phyloP scores from a whole-genome alignment of 805 yeast species.

The Naumovozyma dairenensis region DNA sequence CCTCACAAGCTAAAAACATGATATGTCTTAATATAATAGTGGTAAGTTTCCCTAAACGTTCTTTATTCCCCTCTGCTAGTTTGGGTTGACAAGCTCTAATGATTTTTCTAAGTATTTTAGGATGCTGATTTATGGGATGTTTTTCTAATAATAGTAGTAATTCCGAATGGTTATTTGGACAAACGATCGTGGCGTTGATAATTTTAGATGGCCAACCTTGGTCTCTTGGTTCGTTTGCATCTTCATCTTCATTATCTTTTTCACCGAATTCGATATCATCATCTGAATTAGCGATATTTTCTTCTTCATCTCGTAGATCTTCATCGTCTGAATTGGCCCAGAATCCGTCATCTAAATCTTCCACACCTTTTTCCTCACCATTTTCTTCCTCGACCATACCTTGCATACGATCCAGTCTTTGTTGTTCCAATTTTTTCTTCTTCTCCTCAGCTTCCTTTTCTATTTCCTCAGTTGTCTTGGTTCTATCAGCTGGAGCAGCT shows the following conservation, averaged over 20 bases:
- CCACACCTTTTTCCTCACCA: constrained; percentile 44
- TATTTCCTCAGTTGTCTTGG: constrained; percentile 68
- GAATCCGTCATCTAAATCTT: constrained; percentile 59
- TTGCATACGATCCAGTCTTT: constrained; percentile 63
- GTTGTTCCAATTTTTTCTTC: constrained; percentile 54
- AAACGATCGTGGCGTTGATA: constrained; percentile 24
- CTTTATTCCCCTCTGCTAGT: constrained; percentile 73
- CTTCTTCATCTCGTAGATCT: constrained; percentile 25
- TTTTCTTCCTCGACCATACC: constrained; percentile 43
- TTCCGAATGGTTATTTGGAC: constrained; percentile 43
- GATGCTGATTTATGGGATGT: constrained; percentile 34
- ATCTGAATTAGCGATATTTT: constrained; percentile 32
- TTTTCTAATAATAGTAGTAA: constrained; percentile 30
- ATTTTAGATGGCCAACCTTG: constrained; percentile 1
- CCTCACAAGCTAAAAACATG: constrained; percentile 38
- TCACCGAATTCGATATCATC: constrained; percentile 32
- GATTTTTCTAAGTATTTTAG: constrained; percentile 43
- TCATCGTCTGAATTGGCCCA: constrained; percentile 51
- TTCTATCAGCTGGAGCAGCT: constrained; percentile 73
- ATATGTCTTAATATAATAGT: constrained; percentile 55
- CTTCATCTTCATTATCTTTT: constrained; percentile 25
- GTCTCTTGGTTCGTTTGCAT: constrained; percentile 11
- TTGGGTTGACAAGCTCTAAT: constrained; percentile 62
- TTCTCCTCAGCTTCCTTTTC: constrained; percentile 50
- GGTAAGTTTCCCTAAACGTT: constrained; percentile 53